A percentile compares a stretch with the other conserved stretches of the same genome.
phyloP scores from a whole-genome alignment of 768 basidiomycete species.

The Termitomyces eurrhizus region DNA sequence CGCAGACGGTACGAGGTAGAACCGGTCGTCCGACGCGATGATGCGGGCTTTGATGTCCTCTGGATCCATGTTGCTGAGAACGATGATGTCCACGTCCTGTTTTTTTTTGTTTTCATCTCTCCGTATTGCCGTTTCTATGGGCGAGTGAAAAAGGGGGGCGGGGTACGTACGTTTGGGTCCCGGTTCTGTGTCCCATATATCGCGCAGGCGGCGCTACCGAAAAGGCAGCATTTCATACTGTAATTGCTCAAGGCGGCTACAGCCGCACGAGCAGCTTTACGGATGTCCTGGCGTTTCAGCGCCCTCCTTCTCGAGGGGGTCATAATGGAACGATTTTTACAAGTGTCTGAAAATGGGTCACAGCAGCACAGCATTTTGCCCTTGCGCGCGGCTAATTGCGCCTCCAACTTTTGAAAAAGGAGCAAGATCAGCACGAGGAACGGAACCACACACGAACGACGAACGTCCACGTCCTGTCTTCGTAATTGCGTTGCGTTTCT shows the following conservation, averaged over 20 bases:
- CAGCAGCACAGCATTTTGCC: neutral
- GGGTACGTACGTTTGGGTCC: conserved; percentile 30
- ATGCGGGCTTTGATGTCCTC: conserved; percentile 40
- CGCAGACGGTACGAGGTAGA: conserved; percentile 33
- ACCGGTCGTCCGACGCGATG: conserved; percentile 24
- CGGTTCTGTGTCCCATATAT: conserved; percentile 32
- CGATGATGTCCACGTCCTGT: conserved; percentile 46
- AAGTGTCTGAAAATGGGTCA: neutral
- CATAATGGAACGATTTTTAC: neutral
- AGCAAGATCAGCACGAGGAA: too few species aligned
- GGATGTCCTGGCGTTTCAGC: conserved; percentile 19
- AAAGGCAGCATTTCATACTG: conserved; percentile 30
- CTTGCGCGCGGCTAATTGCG: too few species aligned
- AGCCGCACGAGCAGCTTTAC: conserved; percentile 22
- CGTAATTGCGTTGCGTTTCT: too few species aligned
- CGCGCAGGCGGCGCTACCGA: conserved; percentile 37
- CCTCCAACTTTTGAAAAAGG: too few species aligned
- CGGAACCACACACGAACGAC: too few species aligned
- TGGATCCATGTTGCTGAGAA: conserved; percentile 28
- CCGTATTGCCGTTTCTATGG: too few species aligned
- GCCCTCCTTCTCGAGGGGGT: neutral
- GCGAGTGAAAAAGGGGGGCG: neutral
- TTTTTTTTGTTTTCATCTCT: neutral
- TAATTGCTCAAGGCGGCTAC: conserved; percentile 19
- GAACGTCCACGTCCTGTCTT: too few species aligned